These are phyloP conservation scores for Leishmania aethiopica DNA, from an alignment of 208 protist genomes.

Conservation along the genomic window DNA sequence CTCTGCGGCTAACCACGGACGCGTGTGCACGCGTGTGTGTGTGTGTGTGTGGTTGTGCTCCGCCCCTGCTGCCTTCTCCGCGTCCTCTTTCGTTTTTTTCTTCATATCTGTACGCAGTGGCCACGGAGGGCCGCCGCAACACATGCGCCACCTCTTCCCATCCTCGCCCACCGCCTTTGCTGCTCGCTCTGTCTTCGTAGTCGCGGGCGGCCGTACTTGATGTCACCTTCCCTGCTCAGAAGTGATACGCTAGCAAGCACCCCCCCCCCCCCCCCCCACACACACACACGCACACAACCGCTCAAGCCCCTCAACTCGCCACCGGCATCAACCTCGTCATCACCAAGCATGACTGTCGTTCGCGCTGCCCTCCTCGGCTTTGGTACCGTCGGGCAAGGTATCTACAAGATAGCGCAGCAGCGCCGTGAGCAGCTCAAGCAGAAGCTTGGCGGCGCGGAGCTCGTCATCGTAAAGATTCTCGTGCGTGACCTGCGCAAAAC, in stretches of 20 bases:
- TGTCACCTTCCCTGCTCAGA: neutral
- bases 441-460: constrained; percentile 27
- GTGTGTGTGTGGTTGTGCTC: neutral
- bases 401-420: constrained; percentile 42
- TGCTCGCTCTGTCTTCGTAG: neutral
- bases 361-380: constrained; percentile 44
- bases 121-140: neutral
- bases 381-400: constrained; percentile 43
- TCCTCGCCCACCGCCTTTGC: neutral
- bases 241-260: neutral
- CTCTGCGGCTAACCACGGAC: neutral
- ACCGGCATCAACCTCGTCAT: neutral
- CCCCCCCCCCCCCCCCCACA: neutral
- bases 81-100: too few relatives aligned
- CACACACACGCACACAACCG: neutral
- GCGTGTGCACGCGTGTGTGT: neutral
- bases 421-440: constrained; percentile 28
- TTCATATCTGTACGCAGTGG: too few relatives aligned
- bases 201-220: neutral
- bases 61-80: neutral
- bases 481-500: constrained; percentile 17
- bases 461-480: constrained; percentile 40
- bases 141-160: neutral
- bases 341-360: constrained; percentile 11
- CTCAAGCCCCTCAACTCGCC: neutral